Evolutionary conservation across 208 protist species (phyloP).

Genomic region (Trichomonas gallinae): DNA sequence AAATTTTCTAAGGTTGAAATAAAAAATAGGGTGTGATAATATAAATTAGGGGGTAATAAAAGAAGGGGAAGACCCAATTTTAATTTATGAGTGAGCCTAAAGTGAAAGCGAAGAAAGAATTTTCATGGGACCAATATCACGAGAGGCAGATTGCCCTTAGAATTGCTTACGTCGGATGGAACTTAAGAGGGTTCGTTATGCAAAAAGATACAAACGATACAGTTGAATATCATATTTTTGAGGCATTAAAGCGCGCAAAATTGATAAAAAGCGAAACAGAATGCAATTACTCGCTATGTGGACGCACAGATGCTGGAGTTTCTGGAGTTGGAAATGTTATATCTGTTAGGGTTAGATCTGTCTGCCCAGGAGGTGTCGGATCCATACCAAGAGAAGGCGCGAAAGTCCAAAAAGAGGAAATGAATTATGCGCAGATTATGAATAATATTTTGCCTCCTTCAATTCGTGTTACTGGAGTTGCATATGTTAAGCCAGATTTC

Average conservation of each 20-base stretch:
- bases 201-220: neutral
- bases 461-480: neutral
- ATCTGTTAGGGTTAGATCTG: neutral
- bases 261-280: neutral
- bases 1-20: too few species aligned
- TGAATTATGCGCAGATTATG: neutral
- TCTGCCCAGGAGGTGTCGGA: neutral
- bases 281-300: neutral
- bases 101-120: neutral
- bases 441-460: neutral
- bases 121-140: neutral
- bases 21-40: too few species aligned
- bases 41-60: too few species aligned
- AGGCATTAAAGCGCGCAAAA: neutral
- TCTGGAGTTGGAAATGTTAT: slow-evolving; percentile 18
- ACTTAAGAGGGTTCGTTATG: neutral
- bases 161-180: neutral
- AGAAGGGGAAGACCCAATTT: too few species aligned
- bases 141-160: neutral
- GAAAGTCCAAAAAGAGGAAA: neutral
- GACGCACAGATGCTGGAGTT: neutral
- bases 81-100: neutral
- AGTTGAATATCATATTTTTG: neutral
- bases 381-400: neutral
- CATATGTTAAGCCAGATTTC: slow-evolving; percentile 11